Evolutionary conservation across 257 asterid species (phyloP), one percentile per base, ranked within the genome.

Genomic region (Scutellaria minor): DNA sequence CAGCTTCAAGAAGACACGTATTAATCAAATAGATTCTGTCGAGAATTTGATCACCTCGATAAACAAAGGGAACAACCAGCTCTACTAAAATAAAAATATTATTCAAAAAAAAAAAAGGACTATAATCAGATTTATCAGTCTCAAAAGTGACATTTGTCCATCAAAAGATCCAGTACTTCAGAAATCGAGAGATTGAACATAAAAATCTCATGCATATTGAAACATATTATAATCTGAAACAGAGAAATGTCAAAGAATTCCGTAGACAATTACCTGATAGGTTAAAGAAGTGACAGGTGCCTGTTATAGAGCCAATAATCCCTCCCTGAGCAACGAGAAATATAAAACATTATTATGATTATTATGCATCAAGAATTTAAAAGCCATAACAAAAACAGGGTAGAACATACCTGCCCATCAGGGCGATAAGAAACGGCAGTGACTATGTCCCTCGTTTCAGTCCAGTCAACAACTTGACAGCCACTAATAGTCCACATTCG

Each of bases 341-440:
- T 73, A 52, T 68, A 50, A 9, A 31, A 37, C 24, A 27, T 15
- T 57, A 63, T 39, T 40, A 63, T 51, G 11, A 37, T 37, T 12
- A 35, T 60, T 35, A 60, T 37, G 20, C 64, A 13, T 12, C 54
- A 40, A 41, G 56, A 37, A 58, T 24, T 42, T 35, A 10, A 14
- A 51, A 31, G 10, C 12, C 6, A 37, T 5, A 72, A 58, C 9
- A 14, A 7, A 48, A 12, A 40, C 53, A 57, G 53, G 40, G 62
- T 70, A 40, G 12, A 64, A 70, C 80, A 58, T 51, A 94, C 99
- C 97, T 83, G 80, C 3, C 95, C 99, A 90, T 87, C 93, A 39
- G 98, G 97, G 61, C 79, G 83, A 77, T 85, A 92, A 73, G 96
- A 87, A 80, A 92, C 87, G 37, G 97, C 99, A 55, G 97, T 87